Base-by-base conservation (phyloP, 2,329 filamentous ascomycete species). In the Aspergillus felis region DNA sequence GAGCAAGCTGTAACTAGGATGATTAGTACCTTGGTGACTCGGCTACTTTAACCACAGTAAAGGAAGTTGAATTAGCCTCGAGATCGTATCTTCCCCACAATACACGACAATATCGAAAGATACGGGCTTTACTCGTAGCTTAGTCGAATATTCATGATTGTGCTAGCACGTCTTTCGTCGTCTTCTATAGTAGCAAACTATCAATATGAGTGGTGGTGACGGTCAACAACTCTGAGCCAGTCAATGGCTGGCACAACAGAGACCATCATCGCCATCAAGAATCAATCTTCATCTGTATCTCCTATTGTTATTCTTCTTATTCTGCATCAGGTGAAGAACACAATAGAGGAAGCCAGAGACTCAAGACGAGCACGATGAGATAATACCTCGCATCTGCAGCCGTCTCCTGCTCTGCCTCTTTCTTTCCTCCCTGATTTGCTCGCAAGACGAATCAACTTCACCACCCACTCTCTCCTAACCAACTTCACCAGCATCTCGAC, bases 1-100 rank as follows among this genome's bases (percentile, higher is more conserved):
- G 42, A 46, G 20, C n/a, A 17, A 46, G 42, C 8, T 20, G 42
- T 22, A 12, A 46, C 22, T 46, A 14, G 42, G 42, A 46, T 46
- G 5, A 17, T n/a, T 17, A 38, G 32, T 38, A 38, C 32, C 32
- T 38, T 38, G 32, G 32, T 38, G 32, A 38, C 32, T 38, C 32
- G 14, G 17, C 32, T 17, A 38, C 32, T 38, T 38, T 17, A 14
- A 38, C 12, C 32, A 7, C 32, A 35, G 32, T 12, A 17, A 6
- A 38, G 6, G 32, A 17, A 7, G 14, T 38, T 38, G 32, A 38
- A 38, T 38, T 38, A 17, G 32, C 0, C 32, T 38, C 32, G 3
- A 38, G 32, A 38, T 49, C 50, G 17, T 53, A 20, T 50, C 51
- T 51, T 44, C 22, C 49, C 29, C 47, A 50, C 38, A 55, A n/a